A percentile compares a stretch with the other conserved stretches of the same genome.
Conservation (phyloP, 2,329 filamentous ascomycete species). For the Aureobasidium pullulans region DNA sequence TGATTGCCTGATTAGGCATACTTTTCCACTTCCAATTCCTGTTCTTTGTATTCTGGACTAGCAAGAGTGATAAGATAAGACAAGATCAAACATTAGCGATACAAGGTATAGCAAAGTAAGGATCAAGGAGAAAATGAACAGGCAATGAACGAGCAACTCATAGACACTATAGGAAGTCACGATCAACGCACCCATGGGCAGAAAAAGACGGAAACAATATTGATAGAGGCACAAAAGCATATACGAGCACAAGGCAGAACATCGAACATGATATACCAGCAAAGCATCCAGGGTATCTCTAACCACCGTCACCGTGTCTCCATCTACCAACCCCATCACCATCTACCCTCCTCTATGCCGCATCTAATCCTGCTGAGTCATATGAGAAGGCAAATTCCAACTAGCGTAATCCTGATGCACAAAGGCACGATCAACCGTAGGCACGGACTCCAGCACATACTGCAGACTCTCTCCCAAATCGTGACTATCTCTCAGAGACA, state of each 20-base stretch:
- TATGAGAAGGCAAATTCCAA: slow-evolving; percentile 45
- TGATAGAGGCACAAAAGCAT: no score
- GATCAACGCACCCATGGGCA: no score
- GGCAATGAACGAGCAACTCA: no score
- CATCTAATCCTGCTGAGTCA: slow-evolving; percentile 36
- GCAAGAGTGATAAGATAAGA: no score
- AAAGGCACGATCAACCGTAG: slow-evolving; percentile 57
- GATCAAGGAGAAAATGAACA: no score
- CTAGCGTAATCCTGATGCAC: slow-evolving; percentile 46
- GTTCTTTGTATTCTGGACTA: no score
- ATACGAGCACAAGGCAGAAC: neutral
- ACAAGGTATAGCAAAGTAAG: no score
- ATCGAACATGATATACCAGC: neutral
- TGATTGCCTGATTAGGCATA: neutral
- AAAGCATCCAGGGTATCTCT: neutral
- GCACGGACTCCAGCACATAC: slow-evolving; percentile 78
- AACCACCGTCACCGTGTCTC: neutral
- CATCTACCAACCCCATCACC: neutral
- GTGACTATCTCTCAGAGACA: slow-evolving; percentile 70
- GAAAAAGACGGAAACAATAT: no score
- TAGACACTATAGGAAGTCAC: no score
- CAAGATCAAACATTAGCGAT: no score
- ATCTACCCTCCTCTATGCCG: neutral
- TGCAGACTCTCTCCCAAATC: slow-evolving; percentile 72
- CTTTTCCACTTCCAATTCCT: no score